Percentiles rank a stretch among this genome's conserved stretches.
Conservation (phyloP, 495 filamentous ascomycete species). For the Echria macrotheca region DNA sequence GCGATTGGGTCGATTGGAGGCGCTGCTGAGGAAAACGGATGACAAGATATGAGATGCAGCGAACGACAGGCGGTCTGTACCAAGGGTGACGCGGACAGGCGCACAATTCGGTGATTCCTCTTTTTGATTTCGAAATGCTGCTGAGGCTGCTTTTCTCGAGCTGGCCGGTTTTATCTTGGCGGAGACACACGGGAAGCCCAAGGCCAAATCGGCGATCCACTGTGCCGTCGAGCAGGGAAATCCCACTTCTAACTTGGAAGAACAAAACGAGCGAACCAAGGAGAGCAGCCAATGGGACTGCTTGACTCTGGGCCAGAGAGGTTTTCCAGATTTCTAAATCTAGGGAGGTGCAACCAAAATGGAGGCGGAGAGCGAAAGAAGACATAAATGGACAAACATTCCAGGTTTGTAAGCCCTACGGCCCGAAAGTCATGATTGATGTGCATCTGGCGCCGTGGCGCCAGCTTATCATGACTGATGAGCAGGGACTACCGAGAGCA, state of each 20-base stretch:
- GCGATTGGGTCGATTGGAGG: neutral
- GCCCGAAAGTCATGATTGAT: no score
- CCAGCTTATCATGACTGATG: no score
- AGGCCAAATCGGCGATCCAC: constrained; percentile 3
- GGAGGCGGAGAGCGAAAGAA: neutral
- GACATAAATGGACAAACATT: neutral
- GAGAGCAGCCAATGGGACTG: constrained; percentile 9
- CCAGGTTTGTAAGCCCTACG: no score
- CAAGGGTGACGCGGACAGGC: constrained; percentile 1
- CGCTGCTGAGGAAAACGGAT: neutral
- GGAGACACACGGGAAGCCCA: no score
- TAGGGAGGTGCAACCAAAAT: no score
- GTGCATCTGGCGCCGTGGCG: no score
- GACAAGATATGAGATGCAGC: neutral
- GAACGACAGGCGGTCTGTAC: neutral
- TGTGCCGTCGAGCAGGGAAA: constrained; percentile 7
- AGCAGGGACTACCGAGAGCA: no score
- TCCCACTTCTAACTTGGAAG: constrained; percentile 7
- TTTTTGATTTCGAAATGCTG: no score
- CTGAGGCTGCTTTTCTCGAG: no score
- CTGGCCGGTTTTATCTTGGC: no score
- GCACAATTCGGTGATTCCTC: neutral
- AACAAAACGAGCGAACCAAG: constrained; percentile 5
- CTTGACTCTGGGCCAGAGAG: neutral
- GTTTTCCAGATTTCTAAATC: neutral